Conservation (phyloP, 768 basidiomycete species). For the Russula olivacea region DNA sequence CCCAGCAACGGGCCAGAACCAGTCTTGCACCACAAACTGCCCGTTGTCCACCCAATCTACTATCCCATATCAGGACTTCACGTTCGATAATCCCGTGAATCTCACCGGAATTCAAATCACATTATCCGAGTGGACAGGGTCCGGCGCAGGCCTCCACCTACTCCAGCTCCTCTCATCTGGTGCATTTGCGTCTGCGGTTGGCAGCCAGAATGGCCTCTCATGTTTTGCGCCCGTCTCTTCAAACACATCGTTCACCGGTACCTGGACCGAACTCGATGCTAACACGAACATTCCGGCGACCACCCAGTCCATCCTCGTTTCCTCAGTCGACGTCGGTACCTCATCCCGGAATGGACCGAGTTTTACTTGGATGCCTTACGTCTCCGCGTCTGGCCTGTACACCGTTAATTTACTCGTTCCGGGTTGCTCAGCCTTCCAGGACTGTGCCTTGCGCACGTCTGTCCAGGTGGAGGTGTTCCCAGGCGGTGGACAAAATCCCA, state of each 20-base stretch:
- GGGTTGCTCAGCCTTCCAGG: conserved; percentile 74
- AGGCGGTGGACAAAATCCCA: conserved; percentile 57
- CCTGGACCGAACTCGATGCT: conserved; percentile 60
- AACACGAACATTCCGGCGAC: conserved; percentile 79
- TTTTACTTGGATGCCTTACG: conserved; percentile 87
- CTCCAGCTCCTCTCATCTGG: conserved; percentile 91
- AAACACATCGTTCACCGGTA: conserved; percentile 57
- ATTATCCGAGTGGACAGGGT: conserved; percentile 68
- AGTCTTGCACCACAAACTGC: conserved; percentile 72
- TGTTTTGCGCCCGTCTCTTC: conserved; percentile 78
- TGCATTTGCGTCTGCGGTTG: conserved; percentile 75
- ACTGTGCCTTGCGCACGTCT: conserved; percentile 74
- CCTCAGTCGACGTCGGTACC: conserved; percentile 61
- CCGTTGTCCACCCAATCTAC: conserved; percentile 73
- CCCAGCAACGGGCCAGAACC: conserved; percentile 63
- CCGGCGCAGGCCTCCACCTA: conserved; percentile 77
- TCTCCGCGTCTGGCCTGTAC: conserved; percentile 86
- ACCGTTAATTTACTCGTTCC: conserved; percentile 80
- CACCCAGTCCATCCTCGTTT: conserved; percentile 63
- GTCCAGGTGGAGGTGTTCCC: conserved; percentile 83
- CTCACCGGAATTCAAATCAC: conserved; percentile 89
- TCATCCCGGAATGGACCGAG: conserved; percentile 57
- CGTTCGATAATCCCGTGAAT: conserved; percentile 55
- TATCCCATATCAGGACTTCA: conserved; percentile 88
- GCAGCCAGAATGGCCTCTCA: conserved; percentile 52